Evolutionary conservation across 2,329 filamentous ascomycete genomes (phyloP).

Genomic region (Cordyceps farinosa): DNA sequence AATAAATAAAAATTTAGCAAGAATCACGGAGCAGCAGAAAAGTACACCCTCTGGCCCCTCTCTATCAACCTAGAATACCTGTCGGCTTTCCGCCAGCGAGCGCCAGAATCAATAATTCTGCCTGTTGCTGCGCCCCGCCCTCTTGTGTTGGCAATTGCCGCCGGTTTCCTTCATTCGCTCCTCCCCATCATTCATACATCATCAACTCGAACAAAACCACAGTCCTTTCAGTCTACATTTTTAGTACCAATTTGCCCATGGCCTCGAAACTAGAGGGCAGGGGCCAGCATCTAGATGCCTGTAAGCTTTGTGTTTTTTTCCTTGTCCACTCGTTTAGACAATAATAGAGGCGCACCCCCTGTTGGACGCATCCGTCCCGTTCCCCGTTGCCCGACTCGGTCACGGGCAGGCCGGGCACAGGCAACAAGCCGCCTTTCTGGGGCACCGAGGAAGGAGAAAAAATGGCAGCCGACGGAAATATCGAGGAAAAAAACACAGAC

Average conservation of each 20-base stretch:
- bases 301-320: slow-evolving; percentile 3
- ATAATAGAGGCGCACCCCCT: slow-evolving; percentile 1
- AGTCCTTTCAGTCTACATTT: neutral
- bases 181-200: neutral
- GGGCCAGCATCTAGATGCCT: neutral
- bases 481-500: neutral
- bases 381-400: neutral
- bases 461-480: neutral
- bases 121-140: neutral
- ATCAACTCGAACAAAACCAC: neutral
- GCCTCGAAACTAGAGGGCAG: neutral
- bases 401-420: neutral
- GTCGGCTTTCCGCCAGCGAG: slow-evolving; percentile 6
- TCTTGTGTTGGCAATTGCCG: neutral
- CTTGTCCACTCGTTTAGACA: neutral
- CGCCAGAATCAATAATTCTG: neutral
- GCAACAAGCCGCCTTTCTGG: neutral
- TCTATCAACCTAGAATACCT: neutral
- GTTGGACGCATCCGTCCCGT: slow-evolving; percentile 4
- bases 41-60: slow-evolving; percentile 5
- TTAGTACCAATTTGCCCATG: neutral
- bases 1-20: neutral
- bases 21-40: neutral
- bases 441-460: neutral
- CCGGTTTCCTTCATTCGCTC: neutral